Conservation (phyloP, 2,329 filamentous ascomycete genomes). For the Aspergillus novofumigatus region DNA sequence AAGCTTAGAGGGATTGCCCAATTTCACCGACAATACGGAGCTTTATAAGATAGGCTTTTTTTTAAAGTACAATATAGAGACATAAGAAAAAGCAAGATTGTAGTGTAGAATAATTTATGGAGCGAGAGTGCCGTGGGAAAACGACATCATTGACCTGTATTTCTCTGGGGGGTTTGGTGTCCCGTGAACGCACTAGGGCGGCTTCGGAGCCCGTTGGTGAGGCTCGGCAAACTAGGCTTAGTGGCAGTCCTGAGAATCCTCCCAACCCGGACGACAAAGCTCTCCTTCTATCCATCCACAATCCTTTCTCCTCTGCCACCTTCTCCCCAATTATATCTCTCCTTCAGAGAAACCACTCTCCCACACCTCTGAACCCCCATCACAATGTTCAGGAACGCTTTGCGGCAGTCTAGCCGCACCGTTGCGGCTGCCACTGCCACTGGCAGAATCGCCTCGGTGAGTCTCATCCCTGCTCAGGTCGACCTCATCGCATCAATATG, state of each 20-base stretch:
- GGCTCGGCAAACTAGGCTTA: constrained; percentile 39
- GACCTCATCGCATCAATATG: constrained; percentile 29
- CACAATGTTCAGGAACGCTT: constrained; percentile 96
- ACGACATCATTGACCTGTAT: not conserved
- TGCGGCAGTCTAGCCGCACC: constrained; percentile 93
- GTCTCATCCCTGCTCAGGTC: constrained; percentile 54
- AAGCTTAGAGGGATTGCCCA: not conserved
- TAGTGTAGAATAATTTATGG: not conserved
- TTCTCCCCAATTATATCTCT: constrained; percentile 41
- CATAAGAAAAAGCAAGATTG: not conserved
- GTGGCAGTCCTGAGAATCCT: constrained; percentile 38
- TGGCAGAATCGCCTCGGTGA: constrained; percentile 90
- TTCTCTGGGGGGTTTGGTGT: constrained; percentile 9
- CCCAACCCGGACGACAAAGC: constrained; percentile 39
- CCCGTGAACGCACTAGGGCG: constrained; percentile 33
- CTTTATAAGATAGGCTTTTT: not conserved
- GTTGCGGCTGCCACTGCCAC: constrained; percentile 90
- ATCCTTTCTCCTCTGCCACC: constrained; percentile 38
- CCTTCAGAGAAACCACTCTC: constrained; percentile 40
- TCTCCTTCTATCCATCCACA: constrained; percentile 42
- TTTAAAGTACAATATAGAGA: not conserved
- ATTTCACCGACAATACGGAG: not conserved
- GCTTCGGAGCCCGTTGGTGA: constrained; percentile 33
- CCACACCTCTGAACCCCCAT: constrained; percentile 40
- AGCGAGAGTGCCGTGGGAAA: not conserved